Evolutionary conservation across 2,329 filamentous ascomycete genomes (phyloP).

Genomic region (Hirsutella minnesotensis): DNA sequence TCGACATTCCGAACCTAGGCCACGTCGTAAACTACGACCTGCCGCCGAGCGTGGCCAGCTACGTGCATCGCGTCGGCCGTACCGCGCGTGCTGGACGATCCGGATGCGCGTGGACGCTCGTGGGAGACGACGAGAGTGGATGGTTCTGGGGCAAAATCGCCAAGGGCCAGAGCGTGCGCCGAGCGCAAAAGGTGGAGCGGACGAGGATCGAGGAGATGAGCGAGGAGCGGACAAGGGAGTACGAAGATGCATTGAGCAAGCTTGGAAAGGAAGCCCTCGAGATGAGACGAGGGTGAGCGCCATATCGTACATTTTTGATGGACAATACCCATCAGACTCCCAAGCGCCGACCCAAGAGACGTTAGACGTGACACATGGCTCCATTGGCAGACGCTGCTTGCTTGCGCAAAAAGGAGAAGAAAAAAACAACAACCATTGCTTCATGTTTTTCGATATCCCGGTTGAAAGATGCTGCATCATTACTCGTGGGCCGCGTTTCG

Average conservation of each 20-base stretch:
- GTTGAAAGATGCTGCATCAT: neutral
- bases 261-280: slow-evolving; percentile 48
- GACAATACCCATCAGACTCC: neutral
- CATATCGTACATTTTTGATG: neutral
- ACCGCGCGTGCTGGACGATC: slow-evolving; percentile 70
- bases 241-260: slow-evolving; percentile 46
- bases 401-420: too few species aligned
- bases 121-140: slow-evolving; percentile 68
- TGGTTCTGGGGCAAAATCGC: slow-evolving; percentile 90
- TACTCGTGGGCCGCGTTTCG: neutral
- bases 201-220: slow-evolving; percentile 34
- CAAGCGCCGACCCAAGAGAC: neutral
- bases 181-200: slow-evolving; percentile 33
- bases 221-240: slow-evolving; percentile 33
- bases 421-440: too few species aligned
- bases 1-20: slow-evolving; percentile 67
- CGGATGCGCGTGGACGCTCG: slow-evolving; percentile 77
- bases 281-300: slow-evolving; percentile 12
- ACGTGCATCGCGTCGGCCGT: slow-evolving; percentile 84
- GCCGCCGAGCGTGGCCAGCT: slow-evolving; percentile 66
- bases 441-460: too few species aligned
- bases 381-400: neutral
- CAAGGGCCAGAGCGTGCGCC: slow-evolving; percentile 36
- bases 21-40: slow-evolving; percentile 94
- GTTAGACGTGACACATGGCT: neutral